Percentiles rank a stretch among this genome's conserved stretches.
Evolutionary conservation across 2,329 filamentous ascomycete species (phyloP).

Genomic region (Ampelomyces quisqualis): DNA sequence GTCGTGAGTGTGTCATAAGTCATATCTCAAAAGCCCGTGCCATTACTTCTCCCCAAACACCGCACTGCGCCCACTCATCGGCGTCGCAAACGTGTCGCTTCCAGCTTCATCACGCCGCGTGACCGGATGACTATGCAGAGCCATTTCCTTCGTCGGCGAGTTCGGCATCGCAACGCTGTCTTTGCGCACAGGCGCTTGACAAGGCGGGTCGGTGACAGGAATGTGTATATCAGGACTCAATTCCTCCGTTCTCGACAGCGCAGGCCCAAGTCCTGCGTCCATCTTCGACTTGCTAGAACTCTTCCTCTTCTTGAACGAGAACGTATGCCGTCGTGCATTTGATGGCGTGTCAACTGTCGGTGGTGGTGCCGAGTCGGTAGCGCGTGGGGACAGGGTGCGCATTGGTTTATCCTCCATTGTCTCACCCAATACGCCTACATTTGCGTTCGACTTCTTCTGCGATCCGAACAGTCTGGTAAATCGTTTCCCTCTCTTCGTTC

Average conservation of each 20-base stretch:
- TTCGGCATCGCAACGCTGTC: background rate
- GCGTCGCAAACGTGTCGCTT: constrained; percentile 3
- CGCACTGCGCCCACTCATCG: constrained; percentile 1
- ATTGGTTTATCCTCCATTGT: constrained; percentile 1
- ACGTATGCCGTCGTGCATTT: background rate
- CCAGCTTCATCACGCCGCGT: background rate
- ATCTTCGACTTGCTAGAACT: background rate
- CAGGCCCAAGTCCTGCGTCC: background rate
- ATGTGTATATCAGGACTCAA: background rate
- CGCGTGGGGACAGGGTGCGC: constrained; percentile 7
- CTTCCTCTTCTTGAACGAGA: constrained; percentile 2
- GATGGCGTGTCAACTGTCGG: background rate
- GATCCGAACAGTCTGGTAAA: constrained; percentile 1
- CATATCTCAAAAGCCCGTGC: background rate
- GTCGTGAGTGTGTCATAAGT: background rate
- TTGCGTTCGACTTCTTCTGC: background rate
- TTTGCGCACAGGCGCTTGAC: background rate
- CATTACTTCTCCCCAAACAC: background rate
- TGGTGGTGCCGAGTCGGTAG: constrained; percentile 1
- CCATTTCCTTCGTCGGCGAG: constrained; percentile 7
- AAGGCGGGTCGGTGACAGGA: constrained; percentile 1
- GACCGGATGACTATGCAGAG: constrained; percentile 13
- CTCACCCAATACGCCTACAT: background rate
- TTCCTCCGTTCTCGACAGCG: background rate
- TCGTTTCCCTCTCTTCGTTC: background rate